Conservation (phyloP, 441 rosid species). For the Raphanus hybrid region DNA sequence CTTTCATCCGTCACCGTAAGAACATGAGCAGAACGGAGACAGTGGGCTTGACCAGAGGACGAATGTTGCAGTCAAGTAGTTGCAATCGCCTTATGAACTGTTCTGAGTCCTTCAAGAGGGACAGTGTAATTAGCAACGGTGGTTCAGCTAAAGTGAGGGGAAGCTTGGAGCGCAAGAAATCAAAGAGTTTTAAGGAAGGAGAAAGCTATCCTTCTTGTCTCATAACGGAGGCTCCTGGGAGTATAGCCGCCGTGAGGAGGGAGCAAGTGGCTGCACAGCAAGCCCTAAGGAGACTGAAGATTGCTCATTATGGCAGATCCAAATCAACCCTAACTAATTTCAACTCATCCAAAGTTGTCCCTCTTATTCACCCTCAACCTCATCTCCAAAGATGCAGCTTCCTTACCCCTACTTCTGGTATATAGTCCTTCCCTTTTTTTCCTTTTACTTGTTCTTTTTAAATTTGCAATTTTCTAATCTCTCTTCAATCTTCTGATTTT, state of each 20-base stretch:
- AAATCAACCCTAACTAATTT: conserved; percentile 67
- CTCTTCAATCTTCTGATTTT: background rate
- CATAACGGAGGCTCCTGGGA: conserved; percentile 73
- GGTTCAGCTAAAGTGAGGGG: conserved; percentile 26
- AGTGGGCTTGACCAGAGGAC: conserved; percentile 29
- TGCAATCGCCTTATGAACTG: conserved; percentile 33
- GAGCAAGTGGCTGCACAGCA: conserved; percentile 80
- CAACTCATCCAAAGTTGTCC: conserved; percentile 44
- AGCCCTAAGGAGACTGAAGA: conserved; percentile 73
- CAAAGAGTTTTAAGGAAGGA: conserved; percentile 70
- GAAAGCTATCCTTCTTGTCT: conserved; percentile 59
- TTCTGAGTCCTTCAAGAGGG: conserved; percentile 32
- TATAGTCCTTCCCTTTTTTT: background rate
- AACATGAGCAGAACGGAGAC: conserved; percentile 38
- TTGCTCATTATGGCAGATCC: conserved; percentile 87
- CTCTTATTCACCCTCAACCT: conserved; percentile 39
- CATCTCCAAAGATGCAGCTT: conserved; percentile 63
- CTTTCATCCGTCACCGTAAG: conserved; percentile 19
- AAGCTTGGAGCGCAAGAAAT: conserved; percentile 68
- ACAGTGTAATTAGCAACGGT: conserved; percentile 21
- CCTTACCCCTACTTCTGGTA: conserved; percentile 82
- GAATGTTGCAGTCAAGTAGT: conserved; percentile 34
- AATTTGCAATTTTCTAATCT: background rate
- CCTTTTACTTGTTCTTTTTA: background rate
- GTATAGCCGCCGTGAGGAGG: conserved; percentile 81